Base-by-base conservation (phyloP, 768 basidiomycete species). In the Tylopilus vinaceipallidus region DNA sequence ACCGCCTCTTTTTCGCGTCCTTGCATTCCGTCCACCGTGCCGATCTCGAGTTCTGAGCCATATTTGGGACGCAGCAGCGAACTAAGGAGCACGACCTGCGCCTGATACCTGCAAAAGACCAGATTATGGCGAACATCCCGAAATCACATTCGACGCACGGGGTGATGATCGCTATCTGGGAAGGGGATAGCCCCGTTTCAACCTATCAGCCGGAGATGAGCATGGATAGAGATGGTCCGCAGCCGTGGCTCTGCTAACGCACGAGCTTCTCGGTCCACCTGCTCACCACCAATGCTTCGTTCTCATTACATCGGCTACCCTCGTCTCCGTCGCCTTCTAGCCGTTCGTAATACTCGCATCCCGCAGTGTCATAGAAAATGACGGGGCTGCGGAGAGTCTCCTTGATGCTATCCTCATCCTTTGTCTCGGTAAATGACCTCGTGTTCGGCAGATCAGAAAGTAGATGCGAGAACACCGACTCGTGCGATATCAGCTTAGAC, bases 11-110 rank as follows among this genome's bases (percentile, higher is more conserved):
- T 92, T 66, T 99, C 95, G 42, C 97, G 81, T 0, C 95, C 95
- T 73, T 99, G 97, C 85, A 98, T 90, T 0, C 94, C 93, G 62
- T 98, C 97, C 1, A 98, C 94, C 0, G 88, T 91, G 1, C 95
- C 97, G 37, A 97, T 91, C 57, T 98, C 94, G 1, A 98, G 77
- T 22, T 73, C 72, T 0, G 74, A 66, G 0, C 87, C 88, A 58
- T 88, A 77, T n/a, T 72, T 64, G 0, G 86, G 83, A 20, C 87
- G 82, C 17, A 99, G 72, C 36, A 92, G 71, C 0, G 86, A 83
- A 0, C 90, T 81, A 33, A 98, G 74, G 1, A 94, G 76, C 3
- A 87, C 81, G 4, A 98, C 95, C 67, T 99, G 97, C 0, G 94
- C 91, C 73, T 97, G 93, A 69, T 99, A 95, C 42, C 89, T 63